Percentiles rank a stretch among this genome's conserved stretches.
Evolutionary conservation across 1,284 basidiomycete genomes (phyloP).

Genomic region (Leucoagaricus sp.): DNA sequence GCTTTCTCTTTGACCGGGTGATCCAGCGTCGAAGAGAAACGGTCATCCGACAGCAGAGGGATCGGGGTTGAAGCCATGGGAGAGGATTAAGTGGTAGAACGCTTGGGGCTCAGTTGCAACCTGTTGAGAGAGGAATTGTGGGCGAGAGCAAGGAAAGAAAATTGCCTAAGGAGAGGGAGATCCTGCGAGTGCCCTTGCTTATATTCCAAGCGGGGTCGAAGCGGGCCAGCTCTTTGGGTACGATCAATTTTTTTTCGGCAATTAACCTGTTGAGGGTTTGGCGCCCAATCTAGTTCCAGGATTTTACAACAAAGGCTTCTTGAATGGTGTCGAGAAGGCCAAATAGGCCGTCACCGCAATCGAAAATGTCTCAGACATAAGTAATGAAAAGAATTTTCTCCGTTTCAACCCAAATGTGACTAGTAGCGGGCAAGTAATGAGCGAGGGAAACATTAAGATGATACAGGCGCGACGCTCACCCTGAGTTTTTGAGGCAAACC

Average conservation of each 20-base stretch:
- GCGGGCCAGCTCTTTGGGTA: background rate
- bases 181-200: background rate
- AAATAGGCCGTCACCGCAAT: too few species aligned
- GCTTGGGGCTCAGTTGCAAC: too few species aligned
- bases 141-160: background rate
- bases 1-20: background rate
- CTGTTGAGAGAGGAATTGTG: too few species aligned
- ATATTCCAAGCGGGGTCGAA: constrained; percentile 5
- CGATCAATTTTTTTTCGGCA: background rate
- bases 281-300: background rate
- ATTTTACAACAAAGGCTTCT: background rate
- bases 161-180: background rate
- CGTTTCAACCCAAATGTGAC: background rate
- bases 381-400: background rate
- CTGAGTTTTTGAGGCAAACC: background rate
- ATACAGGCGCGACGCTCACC: background rate
- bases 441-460: background rate
- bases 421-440: background rate
- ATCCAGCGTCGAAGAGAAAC: background rate
- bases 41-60: background rate
- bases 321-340: too few species aligned
- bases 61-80: background rate
- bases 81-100: background rate
- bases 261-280: background rate
- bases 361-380: too few species aligned